phyloP scores from a whole-genome alignment of 306 rosid genomes.

The Acacia acuminata region DNA sequence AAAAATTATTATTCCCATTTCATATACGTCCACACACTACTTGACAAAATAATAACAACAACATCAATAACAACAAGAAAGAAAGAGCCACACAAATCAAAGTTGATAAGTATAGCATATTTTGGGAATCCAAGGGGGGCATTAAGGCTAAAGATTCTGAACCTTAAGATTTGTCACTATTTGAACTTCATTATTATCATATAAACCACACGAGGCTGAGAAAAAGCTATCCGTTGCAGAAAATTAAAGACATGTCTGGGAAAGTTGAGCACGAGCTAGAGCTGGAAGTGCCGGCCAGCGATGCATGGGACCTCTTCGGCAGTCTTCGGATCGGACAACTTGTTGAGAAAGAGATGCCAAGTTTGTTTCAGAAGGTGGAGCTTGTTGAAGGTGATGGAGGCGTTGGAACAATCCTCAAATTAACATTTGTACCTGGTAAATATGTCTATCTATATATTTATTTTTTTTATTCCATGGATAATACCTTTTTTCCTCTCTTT shows the following conservation, averaged over 20 bases:
- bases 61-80: neutral
- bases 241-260: slow-evolving; percentile 32
- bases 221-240: neutral
- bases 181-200: too few relatives aligned
- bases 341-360: slow-evolving; percentile 23
- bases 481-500: too few relatives aligned
- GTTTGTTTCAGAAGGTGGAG: slow-evolving; percentile 42
- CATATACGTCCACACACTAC: neutral
- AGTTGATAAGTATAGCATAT: neutral
- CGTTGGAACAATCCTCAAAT: slow-evolving; percentile 31
- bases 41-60: neutral
- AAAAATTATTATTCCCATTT: neutral
- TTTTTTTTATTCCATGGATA: too few relatives aligned
- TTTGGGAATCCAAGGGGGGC: neutral
- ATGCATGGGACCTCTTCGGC: slow-evolving; percentile 44
- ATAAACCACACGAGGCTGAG: neutral
- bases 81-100: too few relatives aligned
- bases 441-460: too few relatives aligned
- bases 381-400: slow-evolving; percentile 57
- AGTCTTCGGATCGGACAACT: slow-evolving; percentile 6
- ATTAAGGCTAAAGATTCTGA: neutral
- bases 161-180: neutral
- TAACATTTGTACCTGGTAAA: slow-evolving; percentile 58
- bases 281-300: slow-evolving; percentile 28
- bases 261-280: slow-evolving; percentile 4